Base-by-base conservation (phyloP, 495 filamentous ascomycete genomes). In the Ramalina peruviana region DNA sequence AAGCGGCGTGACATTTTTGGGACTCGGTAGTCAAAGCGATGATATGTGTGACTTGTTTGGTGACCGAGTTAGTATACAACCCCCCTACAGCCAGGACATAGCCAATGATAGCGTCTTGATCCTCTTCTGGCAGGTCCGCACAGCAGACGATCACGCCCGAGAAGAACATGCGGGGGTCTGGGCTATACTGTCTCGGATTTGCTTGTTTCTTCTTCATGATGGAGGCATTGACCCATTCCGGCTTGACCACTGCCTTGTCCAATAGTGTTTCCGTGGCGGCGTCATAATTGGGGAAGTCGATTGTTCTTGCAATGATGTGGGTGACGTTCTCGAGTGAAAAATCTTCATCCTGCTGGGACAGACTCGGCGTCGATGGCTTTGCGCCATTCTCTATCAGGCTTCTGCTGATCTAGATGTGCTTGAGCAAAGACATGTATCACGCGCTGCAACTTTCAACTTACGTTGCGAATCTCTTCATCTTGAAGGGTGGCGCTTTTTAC, bases 1-100 rank as follows among this genome's bases (percentile, higher is more conserved):
- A 27, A 0, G 81, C 81, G 36, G 79, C 58, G 52, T 72, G 64
- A 53, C 86, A 89, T 64, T 88, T 92, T 2, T 78, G 72, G 36
- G 82, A 68, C 9, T 89, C 82, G 61, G 82, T 67, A 4, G 80
- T 82, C 56, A 95, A 65, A 6, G 93, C 88, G 33, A 94, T 87
- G 52, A 97, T 72, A 65, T 99, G 92, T 2, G 92, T 99, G 7
- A 83, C 83, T 57, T 78, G 58, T 40, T 76, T 82, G 9, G 81
- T 80, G 16, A 94, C 58, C 38, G 73, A 69, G 48, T 75, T 72
- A 17, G 79, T 80, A 57, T 88, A 85, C 60, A 84, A 72, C 38
- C 92, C 92, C 26, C 92, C 92, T 67, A 93, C 82, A 0, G 93
- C 90, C 53, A 93, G 65, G 4, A 94, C 85, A 4, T 86, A 92